These are phyloP conservation scores for Claviceps sp. DNA, from an alignment of 2,329 filamentous ascomycete species.

Conservation along the genomic window DNA sequence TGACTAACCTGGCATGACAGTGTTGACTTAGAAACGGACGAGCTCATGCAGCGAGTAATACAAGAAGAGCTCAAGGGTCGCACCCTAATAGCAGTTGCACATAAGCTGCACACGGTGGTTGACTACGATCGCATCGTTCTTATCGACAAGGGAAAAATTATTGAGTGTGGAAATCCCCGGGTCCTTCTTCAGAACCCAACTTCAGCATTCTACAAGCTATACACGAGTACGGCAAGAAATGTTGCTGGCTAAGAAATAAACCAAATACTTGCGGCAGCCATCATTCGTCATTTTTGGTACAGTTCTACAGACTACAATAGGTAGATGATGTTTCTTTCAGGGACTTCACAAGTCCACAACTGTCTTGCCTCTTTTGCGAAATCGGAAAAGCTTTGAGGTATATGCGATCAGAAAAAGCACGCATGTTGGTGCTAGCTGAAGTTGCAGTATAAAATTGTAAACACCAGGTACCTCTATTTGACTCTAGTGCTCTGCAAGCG, in stretches of 20 bases:
- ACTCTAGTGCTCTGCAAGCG: too few relatives aligned
- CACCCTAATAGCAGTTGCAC: slow-evolving; percentile 36
- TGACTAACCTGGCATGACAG: slow-evolving; percentile 8
- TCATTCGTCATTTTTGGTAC: background rate
- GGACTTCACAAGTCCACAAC: too few relatives aligned
- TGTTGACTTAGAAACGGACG: slow-evolving; percentile 21
- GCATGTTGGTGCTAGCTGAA: too few relatives aligned
- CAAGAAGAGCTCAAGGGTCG: slow-evolving; percentile 22
- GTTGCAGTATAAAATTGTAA: too few relatives aligned
- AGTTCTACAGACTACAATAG: too few relatives aligned
- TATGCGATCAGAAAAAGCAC: too few relatives aligned
- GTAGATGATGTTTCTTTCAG: too few relatives aligned
- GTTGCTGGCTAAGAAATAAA: background rate
- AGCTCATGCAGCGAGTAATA: slow-evolving; percentile 20
- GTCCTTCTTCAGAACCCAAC: slow-evolving; percentile 4
- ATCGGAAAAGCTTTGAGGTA: too few relatives aligned
- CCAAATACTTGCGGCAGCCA: background rate
- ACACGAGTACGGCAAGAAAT: slow-evolving; percentile 4
- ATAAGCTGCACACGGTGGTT: slow-evolving; percentile 31
- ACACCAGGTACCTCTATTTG: too few relatives aligned
- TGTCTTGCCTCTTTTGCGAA: too few relatives aligned
- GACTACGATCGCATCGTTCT: slow-evolving; percentile 47
- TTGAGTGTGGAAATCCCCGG: slow-evolving; percentile 26
- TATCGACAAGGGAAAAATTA: slow-evolving; percentile 49
- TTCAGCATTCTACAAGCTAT: slow-evolving; percentile 8